A percentile compares a stretch with the other conserved stretches of the same genome.
Evolutionary conservation across 2,329 filamentous ascomycete species (phyloP).

Genomic region (Teratosphaeria viscida): DNA sequence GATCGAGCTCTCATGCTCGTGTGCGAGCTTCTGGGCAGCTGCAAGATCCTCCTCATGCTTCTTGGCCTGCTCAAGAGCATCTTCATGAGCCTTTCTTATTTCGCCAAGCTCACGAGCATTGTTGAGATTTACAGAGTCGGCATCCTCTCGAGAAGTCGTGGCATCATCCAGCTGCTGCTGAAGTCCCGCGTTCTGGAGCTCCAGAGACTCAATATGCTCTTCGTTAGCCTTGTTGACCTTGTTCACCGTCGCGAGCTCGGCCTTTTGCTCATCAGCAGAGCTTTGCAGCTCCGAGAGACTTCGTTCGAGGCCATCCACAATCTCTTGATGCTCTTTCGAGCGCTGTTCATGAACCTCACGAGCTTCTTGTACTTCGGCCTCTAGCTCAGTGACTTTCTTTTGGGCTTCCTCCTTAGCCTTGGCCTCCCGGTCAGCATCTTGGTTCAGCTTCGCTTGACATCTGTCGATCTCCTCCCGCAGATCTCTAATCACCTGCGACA

Average conservation of each 20-base stretch:
- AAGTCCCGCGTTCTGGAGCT: not conserved
- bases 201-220: not conserved
- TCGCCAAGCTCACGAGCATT: not conserved
- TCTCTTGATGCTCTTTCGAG: constrained; percentile 4
- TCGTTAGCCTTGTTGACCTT: not conserved
- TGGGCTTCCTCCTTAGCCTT: constrained; percentile 17
- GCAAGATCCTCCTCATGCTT: not conserved
- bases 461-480: constrained; percentile 25
- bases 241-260: not conserved
- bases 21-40: not conserved
- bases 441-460: constrained; percentile 23
- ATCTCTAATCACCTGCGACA: constrained; percentile 23
- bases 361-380: constrained; percentile 10
- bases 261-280: not conserved
- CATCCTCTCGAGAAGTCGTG: not conserved
- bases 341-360: constrained; percentile 8
- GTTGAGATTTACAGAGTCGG: not conserved
- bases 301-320: not conserved
- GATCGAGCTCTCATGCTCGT: not conserved
- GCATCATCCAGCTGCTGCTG: not conserved
- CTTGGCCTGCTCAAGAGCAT: not conserved
- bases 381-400: constrained; percentile 7
- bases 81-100: not conserved
- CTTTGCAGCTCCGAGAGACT: not conserved
- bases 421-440: constrained; percentile 22